These are phyloP conservation scores for Eutypella sp. DNA, from an alignment of 2,329 filamentous ascomycete species.

Conservation along the genomic window DNA sequence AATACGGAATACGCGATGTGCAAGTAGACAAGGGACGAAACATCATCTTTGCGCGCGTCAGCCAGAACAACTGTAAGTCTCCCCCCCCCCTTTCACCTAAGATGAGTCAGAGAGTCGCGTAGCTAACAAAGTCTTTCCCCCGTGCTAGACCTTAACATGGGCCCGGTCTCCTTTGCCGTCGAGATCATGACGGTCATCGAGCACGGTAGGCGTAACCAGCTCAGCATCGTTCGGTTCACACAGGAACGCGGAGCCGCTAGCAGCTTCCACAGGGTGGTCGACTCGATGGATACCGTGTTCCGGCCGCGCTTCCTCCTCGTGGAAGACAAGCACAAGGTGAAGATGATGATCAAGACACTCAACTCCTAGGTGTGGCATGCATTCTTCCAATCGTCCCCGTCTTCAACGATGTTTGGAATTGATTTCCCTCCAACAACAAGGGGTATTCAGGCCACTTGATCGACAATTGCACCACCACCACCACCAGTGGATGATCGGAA, in stretches of 20 bases:
- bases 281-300: conserved; percentile 68
- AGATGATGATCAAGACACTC: conserved; percentile 69
- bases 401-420: no score
- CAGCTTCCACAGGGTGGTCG: conserved; percentile 79
- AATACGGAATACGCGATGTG: conserved; percentile 76
- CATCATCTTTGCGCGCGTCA: conserved; percentile 73
- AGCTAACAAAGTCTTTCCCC: conserved; percentile 1
- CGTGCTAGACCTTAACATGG: conserved; percentile 67
- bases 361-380: no score
- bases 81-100: background rate
- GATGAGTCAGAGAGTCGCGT: background rate
- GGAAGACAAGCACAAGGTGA: conserved; percentile 58
- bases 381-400: no score
- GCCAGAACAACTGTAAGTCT: conserved; percentile 69
- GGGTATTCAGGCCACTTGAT: no score
- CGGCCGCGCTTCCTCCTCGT: conserved; percentile 62
- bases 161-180: conserved; percentile 80
- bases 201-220: conserved; percentile 68
- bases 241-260: conserved; percentile 90
- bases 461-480: no score
- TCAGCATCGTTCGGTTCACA: conserved; percentile 79
- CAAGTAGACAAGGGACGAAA: conserved; percentile 74
- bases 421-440: no score
- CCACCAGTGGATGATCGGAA: no score
- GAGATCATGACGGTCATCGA: conserved; percentile 89